Conservation (phyloP, 352 stramenopile species). For the Phytophthora melonis region DNA sequence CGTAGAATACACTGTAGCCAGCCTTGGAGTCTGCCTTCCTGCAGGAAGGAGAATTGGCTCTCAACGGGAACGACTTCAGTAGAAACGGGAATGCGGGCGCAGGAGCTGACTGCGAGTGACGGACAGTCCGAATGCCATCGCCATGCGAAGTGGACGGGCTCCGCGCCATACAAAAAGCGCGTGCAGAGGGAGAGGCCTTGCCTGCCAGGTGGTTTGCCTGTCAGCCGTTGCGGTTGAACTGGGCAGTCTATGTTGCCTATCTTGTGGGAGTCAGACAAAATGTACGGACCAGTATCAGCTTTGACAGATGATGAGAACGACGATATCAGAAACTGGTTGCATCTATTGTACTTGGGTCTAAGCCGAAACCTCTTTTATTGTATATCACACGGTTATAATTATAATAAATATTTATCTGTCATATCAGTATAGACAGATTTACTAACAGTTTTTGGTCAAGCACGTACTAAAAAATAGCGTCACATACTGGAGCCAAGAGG, state of each 20-base stretch:
- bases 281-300: slow-evolving; percentile 15
- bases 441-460: not conserved
- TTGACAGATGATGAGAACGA: not conserved
- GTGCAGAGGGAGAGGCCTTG: slow-evolving; percentile 32
- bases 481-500: slow-evolving; percentile 26
- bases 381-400: too few relatives aligned
- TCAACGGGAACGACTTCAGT: slow-evolving; percentile 15
- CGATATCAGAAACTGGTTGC: slow-evolving; percentile 8
- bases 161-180: slow-evolving; percentile 34
- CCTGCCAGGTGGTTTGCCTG: slow-evolving; percentile 27
- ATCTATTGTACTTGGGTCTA: not conserved
- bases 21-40: slow-evolving; percentile 1
- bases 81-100: slow-evolving; percentile 25
- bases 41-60: not conserved
- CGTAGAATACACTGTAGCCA: too few relatives aligned
- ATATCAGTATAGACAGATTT: not conserved
- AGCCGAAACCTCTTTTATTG: not conserved
- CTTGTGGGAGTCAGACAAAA: slow-evolving; percentile 32
- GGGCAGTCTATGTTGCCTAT: slow-evolving; percentile 1
- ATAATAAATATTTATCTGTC: too few relatives aligned
- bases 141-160: slow-evolving; percentile 30
- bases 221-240: slow-evolving; percentile 35
- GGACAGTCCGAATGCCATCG: slow-evolving; percentile 19
- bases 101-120: slow-evolving; percentile 22
- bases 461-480: not conserved